Evolutionary conservation across 257 asterid genomes (phyloP).

Genomic region (Solanum etuberosum): DNA sequence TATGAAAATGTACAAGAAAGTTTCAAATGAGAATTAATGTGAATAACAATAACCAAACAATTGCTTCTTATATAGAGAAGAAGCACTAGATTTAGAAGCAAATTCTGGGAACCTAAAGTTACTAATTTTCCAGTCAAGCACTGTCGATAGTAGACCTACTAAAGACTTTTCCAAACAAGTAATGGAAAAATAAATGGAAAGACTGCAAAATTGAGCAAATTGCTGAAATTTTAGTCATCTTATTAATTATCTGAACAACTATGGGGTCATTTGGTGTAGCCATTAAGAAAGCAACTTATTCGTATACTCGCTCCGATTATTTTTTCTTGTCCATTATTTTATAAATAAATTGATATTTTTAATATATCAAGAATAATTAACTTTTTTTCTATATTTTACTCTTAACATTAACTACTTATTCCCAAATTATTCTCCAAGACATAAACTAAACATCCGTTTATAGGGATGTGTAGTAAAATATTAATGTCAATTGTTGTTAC

Average conservation of each 20-base stretch:
- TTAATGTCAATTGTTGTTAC: too few relatives aligned
- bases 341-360: too few relatives aligned
- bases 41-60: neutral
- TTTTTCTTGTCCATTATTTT: too few relatives aligned
- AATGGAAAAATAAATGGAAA: neutral
- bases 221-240: neutral
- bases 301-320: too few relatives aligned
- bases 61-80: neutral
- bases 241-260: neutral
- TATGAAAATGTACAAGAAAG: neutral
- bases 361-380: too few relatives aligned
- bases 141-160: neutral
- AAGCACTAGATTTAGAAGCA: neutral
- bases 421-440: too few relatives aligned
- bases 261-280: neutral
- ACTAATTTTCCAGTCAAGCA: neutral
- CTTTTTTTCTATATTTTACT: too few relatives aligned
- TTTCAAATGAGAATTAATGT: neutral
- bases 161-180: neutral
- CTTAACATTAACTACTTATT: too few relatives aligned
- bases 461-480: neutral
- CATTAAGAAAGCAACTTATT: neutral
- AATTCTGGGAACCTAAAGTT: neutral
- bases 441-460: too few relatives aligned
- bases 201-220: neutral